phyloP scores from a whole-genome alignment of 2,329 filamentous ascomycete species.

The Aspergillus pseudoterreus region DNA sequence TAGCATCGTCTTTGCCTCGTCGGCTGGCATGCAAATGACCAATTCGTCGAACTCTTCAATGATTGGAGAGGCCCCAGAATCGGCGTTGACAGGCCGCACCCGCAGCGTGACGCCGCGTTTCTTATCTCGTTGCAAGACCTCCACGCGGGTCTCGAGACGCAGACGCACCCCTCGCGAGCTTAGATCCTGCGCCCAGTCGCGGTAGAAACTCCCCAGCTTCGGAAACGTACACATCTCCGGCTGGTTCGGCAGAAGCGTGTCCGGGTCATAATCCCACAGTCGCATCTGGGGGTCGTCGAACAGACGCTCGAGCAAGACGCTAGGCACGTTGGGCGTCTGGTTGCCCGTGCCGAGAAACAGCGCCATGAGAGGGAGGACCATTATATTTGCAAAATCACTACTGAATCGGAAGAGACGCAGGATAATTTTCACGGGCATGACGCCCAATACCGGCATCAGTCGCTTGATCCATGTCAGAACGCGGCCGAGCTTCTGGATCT shows the following conservation, averaged over 20 bases:
- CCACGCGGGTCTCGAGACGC: slow-evolving; percentile 35
- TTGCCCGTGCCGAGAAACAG: slow-evolving; percentile 73
- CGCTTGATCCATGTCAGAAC: slow-evolving; percentile 55
- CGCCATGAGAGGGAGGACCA: slow-evolving; percentile 68
- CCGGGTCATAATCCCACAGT: slow-evolving; percentile 57
- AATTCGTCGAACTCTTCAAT: slow-evolving; percentile 56
- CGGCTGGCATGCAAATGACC: slow-evolving; percentile 55
- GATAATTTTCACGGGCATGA: slow-evolving; percentile 60
- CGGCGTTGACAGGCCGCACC: slow-evolving; percentile 17
- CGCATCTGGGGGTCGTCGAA: slow-evolving; percentile 59
- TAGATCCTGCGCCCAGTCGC: slow-evolving; percentile 52
- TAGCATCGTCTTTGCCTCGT: slow-evolving; percentile 54
- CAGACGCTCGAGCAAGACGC: slow-evolving; percentile 61
- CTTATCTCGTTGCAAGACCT: slow-evolving; percentile 48
- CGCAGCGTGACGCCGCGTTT: slow-evolving; percentile 47
- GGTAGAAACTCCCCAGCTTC: slow-evolving; percentile 56
- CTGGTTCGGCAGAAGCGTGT: slow-evolving; percentile 52
- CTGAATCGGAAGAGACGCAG: slow-evolving; percentile 66
- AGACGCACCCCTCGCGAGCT: slow-evolving; percentile 52
- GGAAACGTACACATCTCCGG: slow-evolving; percentile 61
- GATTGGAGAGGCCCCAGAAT: slow-evolving; percentile 13
- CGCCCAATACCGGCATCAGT: slow-evolving; percentile 53
- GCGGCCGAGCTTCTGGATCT: slow-evolving; percentile 53
- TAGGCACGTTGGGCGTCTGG: slow-evolving; percentile 67
- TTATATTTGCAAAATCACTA: slow-evolving; percentile 66